Conservation (phyloP, 805 yeast genomes). For the Myxozyma monticola region DNA sequence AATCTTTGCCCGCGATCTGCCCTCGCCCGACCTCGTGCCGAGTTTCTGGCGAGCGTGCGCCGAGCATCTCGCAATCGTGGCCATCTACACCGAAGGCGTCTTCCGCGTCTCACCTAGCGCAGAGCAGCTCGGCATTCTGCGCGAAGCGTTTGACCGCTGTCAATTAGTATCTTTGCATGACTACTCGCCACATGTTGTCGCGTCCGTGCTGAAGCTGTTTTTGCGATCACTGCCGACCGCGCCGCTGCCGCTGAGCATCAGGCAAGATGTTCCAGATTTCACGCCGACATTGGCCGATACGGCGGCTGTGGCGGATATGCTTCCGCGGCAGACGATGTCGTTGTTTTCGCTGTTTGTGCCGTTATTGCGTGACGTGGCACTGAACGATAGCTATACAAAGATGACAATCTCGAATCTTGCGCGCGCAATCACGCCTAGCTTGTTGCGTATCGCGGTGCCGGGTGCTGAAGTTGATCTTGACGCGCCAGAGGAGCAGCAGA, state of each 20-base stretch:
- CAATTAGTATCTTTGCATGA: slow-evolving; percentile 57
- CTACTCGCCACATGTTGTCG: slow-evolving; percentile 56
- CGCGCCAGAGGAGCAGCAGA: neutral
- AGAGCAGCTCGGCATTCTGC: slow-evolving; percentile 35
- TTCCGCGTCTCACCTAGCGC: slow-evolving; percentile 31
- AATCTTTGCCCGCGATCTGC: slow-evolving; percentile 37
- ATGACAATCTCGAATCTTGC: slow-evolving; percentile 25
- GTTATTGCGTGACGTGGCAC: slow-evolving; percentile 23
- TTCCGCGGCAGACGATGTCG: slow-evolving; percentile 25
- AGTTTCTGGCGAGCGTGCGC: slow-evolving; percentile 36
- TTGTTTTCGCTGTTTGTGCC: slow-evolving; percentile 26
- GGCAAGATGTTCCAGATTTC: slow-evolving; percentile 20
- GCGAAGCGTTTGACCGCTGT: slow-evolving; percentile 46
- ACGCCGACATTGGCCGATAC: slow-evolving; percentile 33
- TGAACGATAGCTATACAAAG: slow-evolving; percentile 18
- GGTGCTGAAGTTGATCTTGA: slow-evolving; percentile 7
- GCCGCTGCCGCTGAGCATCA: slow-evolving; percentile 45
- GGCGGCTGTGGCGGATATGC: slow-evolving; percentile 7
- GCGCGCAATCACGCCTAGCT: slow-evolving; percentile 24
- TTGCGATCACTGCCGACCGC: slow-evolving; percentile 56
- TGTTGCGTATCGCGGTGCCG: slow-evolving; percentile 21
- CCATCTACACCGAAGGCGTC: slow-evolving; percentile 31
- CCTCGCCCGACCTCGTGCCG: slow-evolving; percentile 35
- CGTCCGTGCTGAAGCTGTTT: slow-evolving; percentile 46
- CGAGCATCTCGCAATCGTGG: slow-evolving; percentile 30